Base-by-base conservation (phyloP, 495 filamentous ascomycete genomes). In the Lasiosphaeria hispida region DNA sequence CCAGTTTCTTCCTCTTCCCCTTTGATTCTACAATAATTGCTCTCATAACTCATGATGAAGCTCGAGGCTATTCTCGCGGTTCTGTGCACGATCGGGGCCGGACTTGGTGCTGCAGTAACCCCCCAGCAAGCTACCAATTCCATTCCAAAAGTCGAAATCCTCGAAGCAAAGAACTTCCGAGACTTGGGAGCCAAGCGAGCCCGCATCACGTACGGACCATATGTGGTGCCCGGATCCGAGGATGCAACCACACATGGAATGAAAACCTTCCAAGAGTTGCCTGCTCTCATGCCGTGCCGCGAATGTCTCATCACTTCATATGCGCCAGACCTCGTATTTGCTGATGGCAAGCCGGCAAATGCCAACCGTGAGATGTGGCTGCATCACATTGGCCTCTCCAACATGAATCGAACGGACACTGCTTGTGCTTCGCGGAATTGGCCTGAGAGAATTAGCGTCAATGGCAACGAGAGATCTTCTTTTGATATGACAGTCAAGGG, bases 311-410 rank as follows among this genome's bases (percentile, higher is more conserved):
- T 59, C 42, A 59, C 57, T 0, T 34, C 33, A 8, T 53, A 14
- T 9, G 11, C 41, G 2, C 9, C 57, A 2, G 48, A 53, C 18
- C 50, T 59, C 2, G 14, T 34, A 10, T 59, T 43, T 39, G 33
- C 11, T 7, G 34, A 54, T 18, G 57, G 57, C 42, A 53, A 40
- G 13, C 34, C 49, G 4, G 57, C 57, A 40, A 59, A 59, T 50
- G 57, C 57, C 41, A 59, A 59, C 57, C 53, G 35, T 15, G 30
- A 45, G 17, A 53, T 59, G 37, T 59, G 57, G 57, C 50, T 59
- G 40, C 57, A 59, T 50, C 57, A 59, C 49, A 48, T 18, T 18
- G 57, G 57, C 39, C 41, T 59, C 18, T 53, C 47, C 33, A 59
- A 59, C 42, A 40, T 59, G 18, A 53, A 59, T 50, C 57, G 57